phyloP scores from a whole-genome alignment of 306 rosid genomes.

The Trifolium pratense region DNA sequence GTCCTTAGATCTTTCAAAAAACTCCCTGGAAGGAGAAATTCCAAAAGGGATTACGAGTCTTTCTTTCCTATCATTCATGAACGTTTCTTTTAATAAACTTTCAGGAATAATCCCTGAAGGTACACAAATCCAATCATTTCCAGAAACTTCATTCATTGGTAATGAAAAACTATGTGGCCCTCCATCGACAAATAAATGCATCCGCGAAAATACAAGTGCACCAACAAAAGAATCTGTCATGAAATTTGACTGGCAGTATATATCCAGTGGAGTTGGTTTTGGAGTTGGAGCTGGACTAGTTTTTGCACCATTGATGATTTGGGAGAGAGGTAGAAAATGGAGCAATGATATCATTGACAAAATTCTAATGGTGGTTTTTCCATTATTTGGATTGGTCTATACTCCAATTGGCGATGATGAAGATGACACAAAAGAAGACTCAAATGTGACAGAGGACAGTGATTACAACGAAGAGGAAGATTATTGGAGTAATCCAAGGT shows the following conservation, averaged over 20 bases:
- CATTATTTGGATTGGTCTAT: slow-evolving; percentile 63
- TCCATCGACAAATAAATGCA: slow-evolving; percentile 41
- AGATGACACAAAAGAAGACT: slow-evolving; percentile 37
- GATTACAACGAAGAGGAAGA: slow-evolving; percentile 46
- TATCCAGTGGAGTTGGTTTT: slow-evolving; percentile 71
- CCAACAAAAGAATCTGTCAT: background rate
- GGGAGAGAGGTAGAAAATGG: slow-evolving; percentile 82
- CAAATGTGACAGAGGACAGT: slow-evolving; percentile 35
- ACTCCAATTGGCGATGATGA: slow-evolving; percentile 47
- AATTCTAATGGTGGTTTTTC: slow-evolving; percentile 63
- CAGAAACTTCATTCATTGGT: slow-evolving; percentile 27
- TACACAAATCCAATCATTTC: slow-evolving; percentile 50
- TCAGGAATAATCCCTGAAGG: slow-evolving; percentile 47
- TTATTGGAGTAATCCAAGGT: slow-evolving; percentile 40
- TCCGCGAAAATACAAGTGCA: background rate
- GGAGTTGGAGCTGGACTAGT: slow-evolving; percentile 84
- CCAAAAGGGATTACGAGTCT: slow-evolving; percentile 41
- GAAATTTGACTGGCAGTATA: slow-evolving; percentile 69
- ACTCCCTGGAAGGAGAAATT: slow-evolving; percentile 49
- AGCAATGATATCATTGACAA: slow-evolving; percentile 51
- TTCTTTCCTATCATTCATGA: slow-evolving; percentile 47
- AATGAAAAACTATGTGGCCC: slow-evolving; percentile 51
- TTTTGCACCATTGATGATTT: slow-evolving; percentile 57
- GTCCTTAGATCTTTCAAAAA: slow-evolving; percentile 60
- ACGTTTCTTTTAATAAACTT: slow-evolving; percentile 51